These are phyloP conservation scores for Aspergillus funiculosus DNA, from an alignment of 495 filamentous ascomycete genomes.

Conservation along the genomic window DNA sequence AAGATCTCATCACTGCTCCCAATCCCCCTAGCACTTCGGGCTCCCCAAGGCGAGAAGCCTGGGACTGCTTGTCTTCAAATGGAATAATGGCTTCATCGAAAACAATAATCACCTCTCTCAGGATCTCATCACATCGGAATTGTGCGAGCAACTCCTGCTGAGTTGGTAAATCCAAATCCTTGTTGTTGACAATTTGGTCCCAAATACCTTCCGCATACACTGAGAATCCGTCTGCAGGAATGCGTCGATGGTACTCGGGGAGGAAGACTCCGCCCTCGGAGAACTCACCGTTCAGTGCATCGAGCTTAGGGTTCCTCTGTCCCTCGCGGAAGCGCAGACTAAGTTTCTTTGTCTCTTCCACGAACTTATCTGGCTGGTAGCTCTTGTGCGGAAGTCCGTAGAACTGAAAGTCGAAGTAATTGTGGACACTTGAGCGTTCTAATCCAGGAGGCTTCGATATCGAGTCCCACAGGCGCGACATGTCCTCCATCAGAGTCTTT, in stretches of 20 bases:
- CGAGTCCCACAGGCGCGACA: constrained; percentile 84
- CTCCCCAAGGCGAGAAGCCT: constrained; percentile 63
- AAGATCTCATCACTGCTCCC: constrained; percentile 64
- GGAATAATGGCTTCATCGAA: constrained; percentile 81
- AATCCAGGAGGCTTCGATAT: constrained; percentile 85
- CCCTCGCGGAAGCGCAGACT: constrained; percentile 76
- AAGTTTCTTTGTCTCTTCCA: constrained; percentile 70
- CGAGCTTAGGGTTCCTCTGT: constrained; percentile 56
- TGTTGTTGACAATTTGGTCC: constrained; percentile 98
- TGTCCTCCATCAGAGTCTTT: constrained; percentile 82
- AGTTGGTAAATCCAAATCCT: constrained; percentile 92
- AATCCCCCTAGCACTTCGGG: constrained; percentile 67
- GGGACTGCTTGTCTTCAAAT: constrained; percentile 78
- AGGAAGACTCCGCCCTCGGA: constrained; percentile 78
- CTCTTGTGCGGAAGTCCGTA: constrained; percentile 94
- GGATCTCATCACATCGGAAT: constrained; percentile 95
- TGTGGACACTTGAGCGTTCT: constrained; percentile 82
- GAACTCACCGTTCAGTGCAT: constrained; percentile 54
- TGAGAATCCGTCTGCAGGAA: constrained; percentile 92
- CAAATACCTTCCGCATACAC: constrained; percentile 89
- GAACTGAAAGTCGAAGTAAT: constrained; percentile 98
- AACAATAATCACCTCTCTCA: constrained; percentile 71
- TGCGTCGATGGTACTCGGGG: constrained; percentile 89
- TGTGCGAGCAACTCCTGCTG: constrained; percentile 96
- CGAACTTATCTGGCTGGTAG: constrained; percentile 89